phyloP scores from a whole-genome alignment of 768 basidiomycete genomes.

The Saitozyma podzolica region DNA sequence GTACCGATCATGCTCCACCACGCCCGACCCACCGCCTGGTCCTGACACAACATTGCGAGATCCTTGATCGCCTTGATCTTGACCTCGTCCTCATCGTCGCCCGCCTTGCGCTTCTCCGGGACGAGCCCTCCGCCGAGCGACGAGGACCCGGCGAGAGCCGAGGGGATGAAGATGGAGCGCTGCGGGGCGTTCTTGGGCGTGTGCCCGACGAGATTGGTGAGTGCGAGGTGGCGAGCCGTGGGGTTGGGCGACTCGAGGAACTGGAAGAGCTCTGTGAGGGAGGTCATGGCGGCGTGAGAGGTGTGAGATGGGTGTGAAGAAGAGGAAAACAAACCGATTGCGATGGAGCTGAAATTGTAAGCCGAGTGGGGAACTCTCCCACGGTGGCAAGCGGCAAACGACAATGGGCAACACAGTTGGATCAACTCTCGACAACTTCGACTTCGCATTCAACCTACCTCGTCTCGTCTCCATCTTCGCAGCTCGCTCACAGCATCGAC shows the following conservation, averaged over 20 bases:
- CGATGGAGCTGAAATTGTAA: background rate
- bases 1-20: background rate
- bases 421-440: background rate
- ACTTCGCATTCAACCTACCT: conserved; percentile 1
- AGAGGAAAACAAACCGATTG: background rate
- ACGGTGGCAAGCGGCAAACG: conserved; percentile 13
- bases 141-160: conserved; percentile 23
- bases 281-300: conserved; percentile 34
- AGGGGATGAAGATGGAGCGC: conserved; percentile 72
- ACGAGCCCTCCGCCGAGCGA: conserved; percentile 23
- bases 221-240: conserved; percentile 80
- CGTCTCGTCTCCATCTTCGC: background rate
- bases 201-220: conserved; percentile 77
- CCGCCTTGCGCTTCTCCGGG: conserved; percentile 27
- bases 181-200: conserved; percentile 71
- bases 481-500: background rate
- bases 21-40: conserved; percentile 68
- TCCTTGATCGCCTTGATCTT: conserved; percentile 62
- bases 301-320: background rate
- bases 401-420: background rate
- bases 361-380: conserved; percentile 11
- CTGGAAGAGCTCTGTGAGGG: conserved; percentile 65
- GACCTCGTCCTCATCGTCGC: conserved; percentile 59
- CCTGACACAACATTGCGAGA: conserved; percentile 81
- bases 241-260: conserved; percentile 86